phyloP scores from a whole-genome alignment of 495 filamentous ascomycete species.

The Neurospora sp. region DNA sequence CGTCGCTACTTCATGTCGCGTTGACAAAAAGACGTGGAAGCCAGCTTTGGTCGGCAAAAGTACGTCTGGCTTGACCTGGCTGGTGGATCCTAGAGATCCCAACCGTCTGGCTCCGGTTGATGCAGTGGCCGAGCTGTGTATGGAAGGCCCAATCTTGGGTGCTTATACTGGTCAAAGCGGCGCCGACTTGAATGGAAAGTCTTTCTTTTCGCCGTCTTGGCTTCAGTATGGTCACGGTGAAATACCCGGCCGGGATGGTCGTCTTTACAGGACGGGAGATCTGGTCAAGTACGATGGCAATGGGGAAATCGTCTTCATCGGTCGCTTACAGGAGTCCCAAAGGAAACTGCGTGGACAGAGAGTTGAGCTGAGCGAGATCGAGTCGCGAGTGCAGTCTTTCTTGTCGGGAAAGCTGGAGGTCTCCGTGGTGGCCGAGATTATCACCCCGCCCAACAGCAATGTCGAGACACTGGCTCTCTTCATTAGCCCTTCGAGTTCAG shows the following conservation, averaged over 20 bases:
- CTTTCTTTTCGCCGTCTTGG: conserved; percentile 27
- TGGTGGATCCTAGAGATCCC: conserved; percentile 21
- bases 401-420: conserved; percentile 5
- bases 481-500: conserved; percentile 23
- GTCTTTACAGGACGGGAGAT: conserved; percentile 27
- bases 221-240: conserved; percentile 6
- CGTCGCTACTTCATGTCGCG: background rate
- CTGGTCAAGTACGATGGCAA: conserved; percentile 43
- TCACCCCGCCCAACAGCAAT: conserved; percentile 19
- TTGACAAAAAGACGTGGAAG: background rate
- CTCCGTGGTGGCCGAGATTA: conserved; percentile 27
- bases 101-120: conserved; percentile 30
- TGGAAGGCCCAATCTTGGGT: conserved; percentile 37
- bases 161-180: conserved; percentile 32
- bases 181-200: background rate
- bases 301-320: conserved; percentile 23
- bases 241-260: conserved; percentile 4
- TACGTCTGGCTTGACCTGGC: conserved; percentile 7
- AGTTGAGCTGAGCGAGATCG: conserved; percentile 30
- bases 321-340: conserved; percentile 26
- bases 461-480: conserved; percentile 8
- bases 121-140: conserved; percentile 35
- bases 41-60: background rate
- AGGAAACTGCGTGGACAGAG: conserved; percentile 30
- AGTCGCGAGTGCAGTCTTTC: conserved; percentile 13